A percentile compares a stretch with the other conserved stretches of the same genome.
Conservation (phyloP, 2,329 filamentous ascomycete species). For the Davidsoniella australis region DNA sequence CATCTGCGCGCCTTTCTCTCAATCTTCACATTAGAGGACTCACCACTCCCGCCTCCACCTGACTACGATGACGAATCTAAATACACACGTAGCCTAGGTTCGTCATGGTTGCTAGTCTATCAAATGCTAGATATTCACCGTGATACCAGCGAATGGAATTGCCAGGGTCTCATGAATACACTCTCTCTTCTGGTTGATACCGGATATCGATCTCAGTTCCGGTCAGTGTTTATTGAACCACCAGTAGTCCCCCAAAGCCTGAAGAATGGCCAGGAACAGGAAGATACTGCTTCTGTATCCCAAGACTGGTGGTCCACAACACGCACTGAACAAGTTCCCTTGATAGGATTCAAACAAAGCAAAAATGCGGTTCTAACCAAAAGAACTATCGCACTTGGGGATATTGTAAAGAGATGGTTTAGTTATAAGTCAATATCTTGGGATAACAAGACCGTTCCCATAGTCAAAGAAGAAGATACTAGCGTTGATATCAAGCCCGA, state of each 20-base stretch:
- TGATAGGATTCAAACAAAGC: slow-evolving; percentile 11
- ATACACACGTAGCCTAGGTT: slow-evolving; percentile 2
- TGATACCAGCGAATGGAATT: slow-evolving; percentile 56
- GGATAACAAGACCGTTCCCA: background rate
- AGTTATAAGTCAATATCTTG: background rate
- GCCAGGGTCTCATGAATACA: slow-evolving; percentile 50
- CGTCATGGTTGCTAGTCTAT: slow-evolving; percentile 41
- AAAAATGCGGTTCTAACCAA: slow-evolving; percentile 8
- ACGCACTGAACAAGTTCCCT: slow-evolving; percentile 6
- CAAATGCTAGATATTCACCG: slow-evolving; percentile 49
- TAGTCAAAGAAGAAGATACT: too few species aligned
- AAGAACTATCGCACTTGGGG: slow-evolving; percentile 1
- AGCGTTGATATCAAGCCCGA: background rate
- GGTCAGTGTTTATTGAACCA: slow-evolving; percentile 32
- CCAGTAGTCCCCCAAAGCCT: slow-evolving; percentile 2
- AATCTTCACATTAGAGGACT: slow-evolving; percentile 27
- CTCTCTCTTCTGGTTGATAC: slow-evolving; percentile 47
- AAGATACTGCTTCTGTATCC: background rate
- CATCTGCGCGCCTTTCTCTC: slow-evolving; percentile 63
- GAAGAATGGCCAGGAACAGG: background rate
- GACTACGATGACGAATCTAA: slow-evolving; percentile 11
- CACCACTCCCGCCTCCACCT: slow-evolving; percentile 24
- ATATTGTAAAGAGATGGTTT: slow-evolving; percentile 7
- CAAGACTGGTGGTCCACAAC: background rate
- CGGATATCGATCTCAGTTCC: slow-evolving; percentile 28